Base-by-base conservation (phyloP, 352 stramenopile genomes). In the Pythium pectinolyticum region DNA sequence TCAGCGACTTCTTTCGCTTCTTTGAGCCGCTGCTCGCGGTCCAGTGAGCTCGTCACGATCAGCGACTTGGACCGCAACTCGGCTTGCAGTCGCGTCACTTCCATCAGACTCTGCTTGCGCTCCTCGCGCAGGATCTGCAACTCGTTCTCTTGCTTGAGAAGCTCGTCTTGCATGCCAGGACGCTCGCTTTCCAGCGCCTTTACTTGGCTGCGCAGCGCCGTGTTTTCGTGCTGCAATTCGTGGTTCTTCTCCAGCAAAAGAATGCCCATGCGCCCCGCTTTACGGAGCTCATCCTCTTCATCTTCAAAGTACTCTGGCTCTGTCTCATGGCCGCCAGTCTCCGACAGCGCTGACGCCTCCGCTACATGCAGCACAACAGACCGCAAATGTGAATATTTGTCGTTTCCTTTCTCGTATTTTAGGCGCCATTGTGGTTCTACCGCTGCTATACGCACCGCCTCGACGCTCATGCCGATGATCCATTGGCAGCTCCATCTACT, bases 241-340 rank as follows among this genome's bases (percentile, higher is more conserved):
- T 82, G 72, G 41, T 91, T 94, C 56, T 82, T 75, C 69, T 94
- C 84, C 47, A 94, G 61, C 34, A 94, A 61, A 50, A 84, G 66
- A 35, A 94, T 88, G 1, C 84, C 84, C 17, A 80, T 80, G 35
- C 84, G 82, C 12, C 82, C 84, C 31, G 84, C 81, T 35, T 82
- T 82, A 45, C 69, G 79, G 19, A 91, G 73, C 46, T 79, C 75
- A 32, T 90, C 78, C n/a, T 86, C 74, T 37, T 87, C 81, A 1
- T 55, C 28, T 3, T 55, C n/a, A 10, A 46, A 20, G 34, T 40
- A 40, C 9, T 40, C 15, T 9, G 34, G 15, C 0, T 43, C 49
- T 17, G 41, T 31, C 5, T 56, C 49, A 22, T 40, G 43, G 10
- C n/a, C 49, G 49, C 43, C 49, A 31, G 28, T 22, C 49, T 49